Percentiles rank a stretch among this genome's conserved stretches.
Conservation (phyloP, 164 flowering plant species). For the Piper longum region DNA sequence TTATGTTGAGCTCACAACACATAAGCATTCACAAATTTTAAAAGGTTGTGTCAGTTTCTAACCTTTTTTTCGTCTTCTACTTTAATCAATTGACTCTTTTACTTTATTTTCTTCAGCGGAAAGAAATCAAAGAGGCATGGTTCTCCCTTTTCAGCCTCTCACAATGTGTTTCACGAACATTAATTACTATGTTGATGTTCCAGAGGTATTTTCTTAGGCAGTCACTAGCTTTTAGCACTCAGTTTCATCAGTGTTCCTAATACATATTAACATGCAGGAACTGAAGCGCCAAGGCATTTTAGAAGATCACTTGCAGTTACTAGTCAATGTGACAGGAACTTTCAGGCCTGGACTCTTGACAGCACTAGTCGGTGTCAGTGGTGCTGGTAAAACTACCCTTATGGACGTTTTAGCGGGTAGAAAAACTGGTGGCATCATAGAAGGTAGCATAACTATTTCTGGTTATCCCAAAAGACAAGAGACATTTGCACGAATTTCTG, state of each 20-base stretch:
- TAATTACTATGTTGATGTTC: conserved; percentile 83
- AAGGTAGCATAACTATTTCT: conserved; percentile 76
- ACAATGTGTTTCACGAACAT: conserved; percentile 70
- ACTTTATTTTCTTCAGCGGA: conserved; percentile 12
- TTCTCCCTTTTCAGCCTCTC: conserved; percentile 58
- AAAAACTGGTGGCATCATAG: conserved; percentile 36
- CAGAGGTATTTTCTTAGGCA: conserved; percentile 31
- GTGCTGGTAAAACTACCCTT: conserved; percentile 62
- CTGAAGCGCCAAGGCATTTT: conserved; percentile 17
- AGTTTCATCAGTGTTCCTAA: not conserved
- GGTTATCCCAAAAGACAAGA: conserved; percentile 82
- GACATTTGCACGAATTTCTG: conserved; percentile 83
- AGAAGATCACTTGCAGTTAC: conserved; percentile 12
- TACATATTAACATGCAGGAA: conserved; percentile 8
- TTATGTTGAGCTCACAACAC: conserved; percentile 52
- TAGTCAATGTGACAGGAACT: conserved; percentile 20
- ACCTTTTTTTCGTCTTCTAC: not conserved
- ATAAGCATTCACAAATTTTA: conserved; percentile 51
- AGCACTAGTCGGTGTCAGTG: conserved; percentile 49
- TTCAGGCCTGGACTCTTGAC: conserved; percentile 24
- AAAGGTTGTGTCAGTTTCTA: conserved; percentile 27
- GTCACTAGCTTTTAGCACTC: not conserved
- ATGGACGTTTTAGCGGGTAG: conserved; percentile 68
- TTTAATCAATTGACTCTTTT: not conserved
- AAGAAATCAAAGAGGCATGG: conserved; percentile 27